Conservation (phyloP, 192 early-diverging fungal species). For the Podila epigama region DNA sequence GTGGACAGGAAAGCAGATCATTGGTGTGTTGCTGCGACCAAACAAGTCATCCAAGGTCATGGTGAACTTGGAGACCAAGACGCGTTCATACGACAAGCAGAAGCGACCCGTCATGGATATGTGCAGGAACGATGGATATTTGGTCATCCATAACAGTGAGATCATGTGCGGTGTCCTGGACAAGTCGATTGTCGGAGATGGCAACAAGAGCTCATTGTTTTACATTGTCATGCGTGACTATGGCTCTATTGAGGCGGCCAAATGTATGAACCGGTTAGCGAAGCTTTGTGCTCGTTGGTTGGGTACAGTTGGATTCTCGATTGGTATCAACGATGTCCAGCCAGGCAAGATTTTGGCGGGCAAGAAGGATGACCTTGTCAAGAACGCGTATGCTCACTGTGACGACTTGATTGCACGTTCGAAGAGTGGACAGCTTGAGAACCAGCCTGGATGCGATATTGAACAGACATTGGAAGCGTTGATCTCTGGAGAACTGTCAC, state of each 20-base stretch:
- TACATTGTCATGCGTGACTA: constrained; percentile 94
- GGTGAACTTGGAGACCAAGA: constrained; percentile 93
- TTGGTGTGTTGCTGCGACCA: constrained; percentile 88
- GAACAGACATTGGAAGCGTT: constrained; percentile 88
- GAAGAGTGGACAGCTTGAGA: constrained; percentile 76
- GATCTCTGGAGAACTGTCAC: constrained; percentile 88
- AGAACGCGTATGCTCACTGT: constrained; percentile 84
- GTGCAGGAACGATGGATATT: constrained; percentile 89
- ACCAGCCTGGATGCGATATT: constrained; percentile 84
- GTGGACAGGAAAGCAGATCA: constrained; percentile 98
- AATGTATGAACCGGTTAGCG: constrained; percentile 94
- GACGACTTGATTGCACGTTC: constrained; percentile 81
- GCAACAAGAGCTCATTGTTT: constrained; percentile 94
- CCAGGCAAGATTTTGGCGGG: constrained; percentile 78
- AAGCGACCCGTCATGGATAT: constrained; percentile 70
- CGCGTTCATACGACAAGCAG: constrained; percentile 72
- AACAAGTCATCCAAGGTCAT: constrained; percentile 69
- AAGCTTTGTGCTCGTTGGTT: constrained; percentile 94
- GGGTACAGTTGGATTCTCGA: constrained; percentile 89
- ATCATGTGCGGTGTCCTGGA: constrained; percentile 94
- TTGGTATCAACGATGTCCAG: constrained; percentile 97
- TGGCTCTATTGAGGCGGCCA: constrained; percentile 83
- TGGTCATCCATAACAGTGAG: constrained; percentile 94
- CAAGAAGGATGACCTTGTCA: constrained; percentile 82
- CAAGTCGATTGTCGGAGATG: constrained; percentile 96